Evolutionary conservation across 805 yeast genomes (phyloP).

Genomic region (Grigorovia transvaalensis): DNA sequence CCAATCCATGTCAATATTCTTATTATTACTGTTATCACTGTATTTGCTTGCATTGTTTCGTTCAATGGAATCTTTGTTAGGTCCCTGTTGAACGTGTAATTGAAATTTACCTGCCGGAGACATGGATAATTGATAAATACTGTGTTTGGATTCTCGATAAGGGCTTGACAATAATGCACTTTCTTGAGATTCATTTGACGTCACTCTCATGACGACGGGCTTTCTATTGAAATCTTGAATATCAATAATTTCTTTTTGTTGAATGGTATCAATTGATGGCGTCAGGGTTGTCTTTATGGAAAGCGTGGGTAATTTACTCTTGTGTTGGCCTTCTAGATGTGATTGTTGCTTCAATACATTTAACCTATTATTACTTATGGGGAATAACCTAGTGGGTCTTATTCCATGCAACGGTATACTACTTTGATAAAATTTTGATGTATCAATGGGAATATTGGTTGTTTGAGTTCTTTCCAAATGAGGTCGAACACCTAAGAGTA

Average conservation of each 20-base stretch:
- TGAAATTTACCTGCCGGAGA: constrained; percentile 26
- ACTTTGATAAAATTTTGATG: neutral
- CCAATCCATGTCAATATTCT: constrained; percentile 4
- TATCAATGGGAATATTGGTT: neutral
- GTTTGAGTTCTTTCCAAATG: constrained; percentile 8
- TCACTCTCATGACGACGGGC: neutral
- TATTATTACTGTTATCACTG: neutral
- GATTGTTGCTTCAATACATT: constrained; percentile 4
- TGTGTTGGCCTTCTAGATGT: neutral
- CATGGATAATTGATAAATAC: constrained; percentile 22
- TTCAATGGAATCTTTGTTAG: neutral
- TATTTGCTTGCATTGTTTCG: no score
- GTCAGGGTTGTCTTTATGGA: constrained; percentile 5
- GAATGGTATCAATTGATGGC: neutral
- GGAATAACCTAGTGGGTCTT: constrained; percentile 20
- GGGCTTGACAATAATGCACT: constrained; percentile 16
- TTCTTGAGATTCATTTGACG: neutral
- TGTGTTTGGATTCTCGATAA: constrained; percentile 21
- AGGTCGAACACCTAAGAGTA: constrained; percentile 7
- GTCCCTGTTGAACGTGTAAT: constrained; percentile 13
- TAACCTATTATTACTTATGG: constrained; percentile 13
- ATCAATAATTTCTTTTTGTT: constrained; percentile 1
- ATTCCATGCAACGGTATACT: constrained; percentile 1
- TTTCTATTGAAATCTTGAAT: neutral
- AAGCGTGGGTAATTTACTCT: constrained; percentile 15